phyloP scores from a whole-genome alignment of 768 basidiomycete genomes.

The Leucosporidium scottii region DNA sequence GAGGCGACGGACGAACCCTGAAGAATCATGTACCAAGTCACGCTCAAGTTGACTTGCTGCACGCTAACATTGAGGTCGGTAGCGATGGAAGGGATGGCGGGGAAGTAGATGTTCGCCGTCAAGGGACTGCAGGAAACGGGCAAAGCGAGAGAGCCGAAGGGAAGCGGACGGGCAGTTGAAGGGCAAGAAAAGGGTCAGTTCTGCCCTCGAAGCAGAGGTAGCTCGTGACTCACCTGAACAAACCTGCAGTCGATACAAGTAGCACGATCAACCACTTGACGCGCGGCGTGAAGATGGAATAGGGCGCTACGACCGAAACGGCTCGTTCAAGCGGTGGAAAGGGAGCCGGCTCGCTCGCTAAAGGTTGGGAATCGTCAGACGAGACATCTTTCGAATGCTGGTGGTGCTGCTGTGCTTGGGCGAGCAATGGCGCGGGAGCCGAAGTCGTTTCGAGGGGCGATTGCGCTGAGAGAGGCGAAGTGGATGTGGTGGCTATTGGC shows the following conservation, averaged over 20 bases:
- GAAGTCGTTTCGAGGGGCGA: too few species aligned
- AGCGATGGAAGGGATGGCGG: conserved; percentile 26
- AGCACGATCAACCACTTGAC: neutral
- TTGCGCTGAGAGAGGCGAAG: too few species aligned
- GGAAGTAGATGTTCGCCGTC: conserved; percentile 31
- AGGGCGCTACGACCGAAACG: neutral
- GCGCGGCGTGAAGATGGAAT: neutral
- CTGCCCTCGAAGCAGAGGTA: too few species aligned
- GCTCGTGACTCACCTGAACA: conserved; percentile 2
- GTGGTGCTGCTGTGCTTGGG: too few species aligned
- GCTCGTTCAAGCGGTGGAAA: neutral
- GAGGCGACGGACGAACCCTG: conserved; percentile 19
- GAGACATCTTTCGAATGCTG: too few species aligned
- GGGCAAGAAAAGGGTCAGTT: too few species aligned
- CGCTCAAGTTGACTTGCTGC: conserved; percentile 16
- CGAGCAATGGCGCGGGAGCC: too few species aligned
- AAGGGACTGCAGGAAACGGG: neutral
- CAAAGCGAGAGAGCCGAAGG: too few species aligned
- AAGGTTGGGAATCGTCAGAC: too few species aligned
- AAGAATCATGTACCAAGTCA: conserved; percentile 24
- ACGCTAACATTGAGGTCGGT: conserved; percentile 2
- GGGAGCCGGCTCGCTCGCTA: too few species aligned
- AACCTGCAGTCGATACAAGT: neutral
- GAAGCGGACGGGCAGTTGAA: too few species aligned
- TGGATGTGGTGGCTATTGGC: too few species aligned